Percentiles rank a stretch among this genome's conserved stretches.
Evolutionary conservation across 1,139 yeast genomes (phyloP).

Genomic region (Geotrichum aggregatum): DNA sequence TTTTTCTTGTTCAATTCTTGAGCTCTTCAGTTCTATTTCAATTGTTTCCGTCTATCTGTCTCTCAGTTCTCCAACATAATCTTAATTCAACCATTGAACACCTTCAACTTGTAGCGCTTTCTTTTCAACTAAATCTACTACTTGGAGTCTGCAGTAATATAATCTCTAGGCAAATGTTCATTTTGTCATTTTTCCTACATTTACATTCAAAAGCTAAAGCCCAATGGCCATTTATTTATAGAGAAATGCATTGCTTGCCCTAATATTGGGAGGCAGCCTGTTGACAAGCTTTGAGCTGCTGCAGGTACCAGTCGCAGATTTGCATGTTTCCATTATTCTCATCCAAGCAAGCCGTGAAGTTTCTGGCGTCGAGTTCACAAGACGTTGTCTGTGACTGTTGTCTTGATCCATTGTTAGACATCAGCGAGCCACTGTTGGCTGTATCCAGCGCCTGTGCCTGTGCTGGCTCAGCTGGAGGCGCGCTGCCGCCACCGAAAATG

Average conservation of each 20-base stretch:
- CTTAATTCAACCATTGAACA: too few species aligned
- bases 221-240: background rate
- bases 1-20: too few species aligned
- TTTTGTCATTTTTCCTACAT: background rate
- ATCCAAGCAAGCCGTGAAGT: conserved; percentile 90
- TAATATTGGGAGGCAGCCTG: conserved; percentile 80
- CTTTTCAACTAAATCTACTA: too few species aligned
- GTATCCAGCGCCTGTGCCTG: conserved; percentile 29
- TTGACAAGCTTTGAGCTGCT: conserved; percentile 95
- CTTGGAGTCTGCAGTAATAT: background rate
- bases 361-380: conserved; percentile 91
- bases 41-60: too few species aligned
- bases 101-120: too few species aligned
- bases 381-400: conserved; percentile 42
- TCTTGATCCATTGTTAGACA: conserved; percentile 23
- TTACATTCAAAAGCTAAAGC: background rate
- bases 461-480: conserved; percentile 45
- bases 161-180: background rate
- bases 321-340: conserved; percentile 95
- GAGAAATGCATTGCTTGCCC: conserved; percentile 5
- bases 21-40: too few species aligned
- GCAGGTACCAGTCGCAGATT: conserved; percentile 92
- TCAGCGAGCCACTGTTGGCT: background rate
- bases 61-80: too few species aligned
- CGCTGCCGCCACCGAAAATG: conserved; percentile 79